A percentile compares a stretch with the other conserved stretches of the same genome.
Conservation (phyloP, 2,329 filamentous ascomycete species). For the Venturia effusa region DNA sequence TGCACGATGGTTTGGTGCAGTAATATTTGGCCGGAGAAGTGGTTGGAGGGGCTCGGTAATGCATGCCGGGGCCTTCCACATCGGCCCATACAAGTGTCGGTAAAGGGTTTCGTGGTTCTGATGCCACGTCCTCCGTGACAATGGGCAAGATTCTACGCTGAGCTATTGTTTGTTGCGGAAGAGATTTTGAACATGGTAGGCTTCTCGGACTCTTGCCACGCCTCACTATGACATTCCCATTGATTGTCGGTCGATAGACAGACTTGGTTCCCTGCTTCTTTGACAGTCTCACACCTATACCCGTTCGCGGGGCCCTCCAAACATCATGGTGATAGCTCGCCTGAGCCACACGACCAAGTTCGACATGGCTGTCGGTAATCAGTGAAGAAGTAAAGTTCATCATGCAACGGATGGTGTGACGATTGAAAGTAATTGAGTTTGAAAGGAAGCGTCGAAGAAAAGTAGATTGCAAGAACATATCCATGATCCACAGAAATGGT, state of each 20-base stretch:
- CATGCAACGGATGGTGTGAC: no score
- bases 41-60: background rate
- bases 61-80: background rate
- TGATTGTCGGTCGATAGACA: background rate
- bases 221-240: background rate
- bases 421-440: no score
- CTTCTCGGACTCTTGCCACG: background rate
- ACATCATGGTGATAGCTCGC: no score
- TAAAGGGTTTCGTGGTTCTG: background rate
- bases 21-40: background rate
- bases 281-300: no score
- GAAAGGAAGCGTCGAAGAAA: no score
- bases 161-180: background rate
- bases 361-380: no score
- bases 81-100: background rate
- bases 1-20: background rate
- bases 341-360: no score
- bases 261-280: background rate
- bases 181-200: background rate
- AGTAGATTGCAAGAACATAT: no score
- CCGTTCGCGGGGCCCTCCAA: no score
- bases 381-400: no score
- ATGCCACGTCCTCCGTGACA: background rate
- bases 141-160: background rate
- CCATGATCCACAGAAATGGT: no score